Evolutionary conservation across 345 rosid species (phyloP).

Genomic region (Geranium brycei): DNA sequence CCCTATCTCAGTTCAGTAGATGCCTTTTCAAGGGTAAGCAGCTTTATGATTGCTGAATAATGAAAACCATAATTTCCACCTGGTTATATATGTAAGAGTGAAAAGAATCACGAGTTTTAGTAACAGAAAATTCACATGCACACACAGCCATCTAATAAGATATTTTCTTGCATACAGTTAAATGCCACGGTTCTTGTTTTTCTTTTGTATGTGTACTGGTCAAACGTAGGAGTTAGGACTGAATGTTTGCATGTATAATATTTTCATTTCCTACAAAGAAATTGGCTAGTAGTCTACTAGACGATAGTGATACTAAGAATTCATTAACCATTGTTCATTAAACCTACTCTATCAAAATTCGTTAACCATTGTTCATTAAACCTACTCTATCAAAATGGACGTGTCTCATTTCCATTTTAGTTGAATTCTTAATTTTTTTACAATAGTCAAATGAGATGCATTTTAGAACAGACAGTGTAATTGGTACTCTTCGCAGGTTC

Average conservation of each 20-base stretch:
- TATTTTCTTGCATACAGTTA: no score
- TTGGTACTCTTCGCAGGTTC: no score
- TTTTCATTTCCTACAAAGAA: not conserved
- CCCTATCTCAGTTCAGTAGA: constrained; percentile 64
- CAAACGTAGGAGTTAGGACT: no score
- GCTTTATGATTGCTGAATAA: not conserved
- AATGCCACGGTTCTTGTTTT: not conserved
- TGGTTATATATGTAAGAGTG: not conserved
- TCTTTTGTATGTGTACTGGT: not conserved
- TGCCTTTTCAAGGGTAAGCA: constrained; percentile 46
- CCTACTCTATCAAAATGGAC: no score
- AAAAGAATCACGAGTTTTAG: no score
- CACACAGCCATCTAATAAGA: no score
- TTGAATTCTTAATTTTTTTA: no score
- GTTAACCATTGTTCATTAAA: not conserved
- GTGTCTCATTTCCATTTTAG: no score
- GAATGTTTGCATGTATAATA: not conserved
- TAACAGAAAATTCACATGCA: no score
- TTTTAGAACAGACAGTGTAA: no score
- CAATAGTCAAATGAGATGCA: no score
- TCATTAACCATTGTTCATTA: not conserved
- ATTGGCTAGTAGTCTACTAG: not conserved
- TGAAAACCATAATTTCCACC: not conserved
- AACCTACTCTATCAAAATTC: not conserved
- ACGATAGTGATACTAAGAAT: not conserved